These are phyloP conservation scores for Ceratocystis albifundus DNA, from an alignment of 2,329 filamentous ascomycete species.

Conservation along the genomic window DNA sequence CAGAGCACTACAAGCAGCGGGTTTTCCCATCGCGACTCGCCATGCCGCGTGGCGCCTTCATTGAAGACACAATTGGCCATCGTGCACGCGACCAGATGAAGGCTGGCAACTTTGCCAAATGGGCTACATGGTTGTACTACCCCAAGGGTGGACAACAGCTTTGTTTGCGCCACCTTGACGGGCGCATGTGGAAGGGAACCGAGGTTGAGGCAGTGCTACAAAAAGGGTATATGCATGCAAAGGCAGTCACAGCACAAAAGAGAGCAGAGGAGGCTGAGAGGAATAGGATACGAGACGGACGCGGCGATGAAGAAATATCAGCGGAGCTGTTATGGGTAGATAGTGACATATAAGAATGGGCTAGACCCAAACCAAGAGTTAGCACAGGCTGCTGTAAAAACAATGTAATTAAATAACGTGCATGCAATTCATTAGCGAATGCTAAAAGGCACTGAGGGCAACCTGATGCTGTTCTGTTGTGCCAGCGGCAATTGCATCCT, in stretches of 20 bases:
- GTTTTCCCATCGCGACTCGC: slow-evolving; percentile 42
- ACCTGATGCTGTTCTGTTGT: slow-evolving; percentile 11
- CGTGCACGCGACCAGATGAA: slow-evolving; percentile 47
- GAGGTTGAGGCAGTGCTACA: slow-evolving; percentile 15
- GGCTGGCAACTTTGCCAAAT: slow-evolving; percentile 39
- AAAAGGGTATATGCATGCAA: slow-evolving; percentile 6
- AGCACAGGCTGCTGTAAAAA: neutral
- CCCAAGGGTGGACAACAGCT: slow-evolving; percentile 36
- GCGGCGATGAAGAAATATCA: neutral
- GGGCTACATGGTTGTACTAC: slow-evolving; percentile 47
- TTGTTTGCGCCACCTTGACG: slow-evolving; percentile 42
- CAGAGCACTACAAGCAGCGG: slow-evolving; percentile 38
- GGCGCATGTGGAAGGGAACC: slow-evolving; percentile 39
- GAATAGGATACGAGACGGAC: neutral
- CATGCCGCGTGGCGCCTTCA: slow-evolving; percentile 42
- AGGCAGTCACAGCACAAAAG: slow-evolving; percentile 12
- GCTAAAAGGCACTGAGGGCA: neutral
- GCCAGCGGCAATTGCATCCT: slow-evolving; percentile 1
- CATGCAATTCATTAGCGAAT: neutral
- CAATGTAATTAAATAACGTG: neutral
- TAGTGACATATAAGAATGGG: neutral
- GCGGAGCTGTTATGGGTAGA: slow-evolving; percentile 1
- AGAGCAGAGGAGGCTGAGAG: neutral
- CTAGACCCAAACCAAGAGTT: neutral
- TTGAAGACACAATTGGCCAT: slow-evolving; percentile 46